Conservation (phyloP, 495 filamentous ascomycete species). For the Aspergillus taichungensis region DNA sequence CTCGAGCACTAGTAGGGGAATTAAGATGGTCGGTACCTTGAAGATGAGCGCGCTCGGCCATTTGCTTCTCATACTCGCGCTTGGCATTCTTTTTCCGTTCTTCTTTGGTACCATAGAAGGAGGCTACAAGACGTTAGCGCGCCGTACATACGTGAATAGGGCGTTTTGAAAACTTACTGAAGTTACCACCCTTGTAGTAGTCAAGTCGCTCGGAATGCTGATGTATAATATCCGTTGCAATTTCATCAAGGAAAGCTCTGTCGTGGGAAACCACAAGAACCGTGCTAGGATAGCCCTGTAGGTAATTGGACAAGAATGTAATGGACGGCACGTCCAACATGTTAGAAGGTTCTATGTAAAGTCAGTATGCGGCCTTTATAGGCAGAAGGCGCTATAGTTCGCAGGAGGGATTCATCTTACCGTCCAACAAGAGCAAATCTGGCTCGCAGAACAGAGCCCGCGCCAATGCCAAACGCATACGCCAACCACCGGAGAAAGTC, state of each 20-base stretch:
- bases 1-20: neutral
- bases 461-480: constrained; percentile 93
- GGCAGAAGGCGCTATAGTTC: neutral
- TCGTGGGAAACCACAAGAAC: constrained; percentile 97
- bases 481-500: constrained; percentile 99
- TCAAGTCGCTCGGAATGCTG: constrained; percentile 95
- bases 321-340: constrained; percentile 99
- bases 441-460: constrained; percentile 97
- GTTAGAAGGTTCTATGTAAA: constrained; percentile 78
- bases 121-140: constrained; percentile 44
- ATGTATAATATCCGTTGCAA: constrained; percentile 99
- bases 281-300: constrained; percentile 88
- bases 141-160: neutral
- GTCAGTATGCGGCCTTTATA: constrained; percentile 13
- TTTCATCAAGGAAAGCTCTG: constrained; percentile 96
- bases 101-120: constrained; percentile 96
- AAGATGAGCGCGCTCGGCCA: constrained; percentile 84
- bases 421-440: constrained; percentile 88
- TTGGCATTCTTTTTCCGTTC: constrained; percentile 94
- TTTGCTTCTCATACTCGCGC: constrained; percentile 98
- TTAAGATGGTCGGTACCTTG: constrained; percentile 36
- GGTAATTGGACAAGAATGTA: constrained; percentile 94
- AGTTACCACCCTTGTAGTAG: constrained; percentile 98
- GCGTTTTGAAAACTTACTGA: constrained; percentile 37
- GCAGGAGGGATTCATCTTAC: constrained; percentile 18